These are phyloP conservation scores for Huntiella decipiens DNA, from an alignment of 2,329 filamentous ascomycete genomes.

Conservation along the genomic window DNA sequence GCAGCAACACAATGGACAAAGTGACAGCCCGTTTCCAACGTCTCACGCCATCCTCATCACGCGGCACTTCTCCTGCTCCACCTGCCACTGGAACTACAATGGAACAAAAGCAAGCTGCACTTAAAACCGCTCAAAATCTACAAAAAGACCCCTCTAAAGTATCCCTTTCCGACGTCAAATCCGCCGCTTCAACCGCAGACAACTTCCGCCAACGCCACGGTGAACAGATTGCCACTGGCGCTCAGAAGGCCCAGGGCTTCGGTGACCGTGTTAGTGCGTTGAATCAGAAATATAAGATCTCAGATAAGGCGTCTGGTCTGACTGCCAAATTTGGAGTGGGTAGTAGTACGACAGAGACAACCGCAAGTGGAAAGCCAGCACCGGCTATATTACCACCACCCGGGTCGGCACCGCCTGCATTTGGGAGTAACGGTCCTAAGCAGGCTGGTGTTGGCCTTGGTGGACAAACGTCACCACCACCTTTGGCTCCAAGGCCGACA, in stretches of 20 bases:
- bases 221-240: slow-evolving; percentile 44
- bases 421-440: neutral
- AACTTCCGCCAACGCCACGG: slow-evolving; percentile 54
- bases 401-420: neutral
- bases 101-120: slow-evolving; percentile 44
- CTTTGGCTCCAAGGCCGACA: neutral
- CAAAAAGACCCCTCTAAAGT: slow-evolving; percentile 43
- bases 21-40: slow-evolving; percentile 10
- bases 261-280: slow-evolving; percentile 18
- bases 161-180: slow-evolving; percentile 36
- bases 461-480: neutral
- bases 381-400: neutral
- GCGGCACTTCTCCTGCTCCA: slow-evolving; percentile 1
- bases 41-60: slow-evolving; percentile 2
- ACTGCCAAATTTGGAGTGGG: slow-evolving; percentile 4
- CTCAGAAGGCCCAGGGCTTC: slow-evolving; percentile 36
- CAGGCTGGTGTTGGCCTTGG: neutral
- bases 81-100: slow-evolving; percentile 37
- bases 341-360: slow-evolving; percentile 3
- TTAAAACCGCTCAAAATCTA: slow-evolving; percentile 40
- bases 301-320: slow-evolving; percentile 9
- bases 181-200: slow-evolving; percentile 41
- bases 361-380: neutral
- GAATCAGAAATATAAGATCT: slow-evolving; percentile 9
- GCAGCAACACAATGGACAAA: slow-evolving; percentile 14